Evolutionary conservation across 2,329 filamentous ascomycete species (phyloP).

Genomic region (Ascochyta clinopodiicola): DNA sequence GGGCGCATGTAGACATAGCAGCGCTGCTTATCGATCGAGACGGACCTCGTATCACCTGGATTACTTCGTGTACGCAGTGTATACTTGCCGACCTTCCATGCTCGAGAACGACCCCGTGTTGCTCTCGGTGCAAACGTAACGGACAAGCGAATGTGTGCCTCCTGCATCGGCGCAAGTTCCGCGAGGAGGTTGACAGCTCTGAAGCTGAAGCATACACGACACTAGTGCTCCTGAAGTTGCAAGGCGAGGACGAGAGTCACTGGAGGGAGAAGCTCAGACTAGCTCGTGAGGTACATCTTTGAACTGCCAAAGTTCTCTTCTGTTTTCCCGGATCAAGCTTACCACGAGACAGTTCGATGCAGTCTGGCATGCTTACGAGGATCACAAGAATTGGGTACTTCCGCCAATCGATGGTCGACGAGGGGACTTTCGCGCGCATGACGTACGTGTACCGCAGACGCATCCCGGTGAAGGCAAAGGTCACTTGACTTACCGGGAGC

Average conservation of each 20-base stretch:
- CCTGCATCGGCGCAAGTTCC: conserved; percentile 26
- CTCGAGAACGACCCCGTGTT: conserved; percentile 36
- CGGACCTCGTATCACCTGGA: conserved; percentile 21
- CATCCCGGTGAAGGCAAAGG: conserved; percentile 23
- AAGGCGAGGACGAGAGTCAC: conserved; percentile 18
- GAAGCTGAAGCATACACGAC: neutral
- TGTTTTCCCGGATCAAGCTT: neutral
- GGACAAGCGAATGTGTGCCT: conserved; percentile 29
- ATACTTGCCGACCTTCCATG: conserved; percentile 33
- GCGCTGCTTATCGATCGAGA: neutral
- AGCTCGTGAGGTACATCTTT: conserved; percentile 9
- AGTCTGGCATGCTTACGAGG: conserved; percentile 20
- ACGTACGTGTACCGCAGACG: neutral
- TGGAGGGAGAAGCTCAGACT: conserved; percentile 27
- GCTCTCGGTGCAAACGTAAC: conserved; percentile 36
- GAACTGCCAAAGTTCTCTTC: conserved; percentile 1
- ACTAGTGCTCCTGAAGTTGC: conserved; percentile 28
- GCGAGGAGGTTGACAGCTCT: conserved; percentile 17
- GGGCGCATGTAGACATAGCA: no score
- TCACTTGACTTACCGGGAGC: neutral
- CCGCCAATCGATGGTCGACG: conserved; percentile 16
- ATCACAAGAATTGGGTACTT: conserved; percentile 38
- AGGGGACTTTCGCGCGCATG: neutral
- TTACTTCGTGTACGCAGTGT: conserved; percentile 44
- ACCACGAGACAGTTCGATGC: conserved; percentile 13